Conservation (phyloP, 768 basidiomycete species). For the Thelephora aurantiotincta region DNA sequence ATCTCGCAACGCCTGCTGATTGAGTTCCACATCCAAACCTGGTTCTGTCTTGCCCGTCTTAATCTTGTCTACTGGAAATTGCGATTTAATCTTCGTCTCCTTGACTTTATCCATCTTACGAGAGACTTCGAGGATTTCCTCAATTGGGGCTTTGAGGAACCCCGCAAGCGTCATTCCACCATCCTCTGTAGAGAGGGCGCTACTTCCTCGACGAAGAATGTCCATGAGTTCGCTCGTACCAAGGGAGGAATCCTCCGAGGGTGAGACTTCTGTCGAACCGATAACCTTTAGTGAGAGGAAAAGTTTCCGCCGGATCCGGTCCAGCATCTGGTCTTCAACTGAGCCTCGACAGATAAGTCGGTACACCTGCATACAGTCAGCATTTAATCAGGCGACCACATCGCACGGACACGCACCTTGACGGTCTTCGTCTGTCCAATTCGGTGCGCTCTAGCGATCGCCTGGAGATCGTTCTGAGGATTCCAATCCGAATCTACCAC, state of each 20-base stretch:
- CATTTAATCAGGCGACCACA: not conserved
- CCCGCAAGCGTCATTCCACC: conserved; percentile 24
- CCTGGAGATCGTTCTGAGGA: conserved; percentile 67
- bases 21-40: conserved; percentile 15
- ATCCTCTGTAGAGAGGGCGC: conserved; percentile 30
- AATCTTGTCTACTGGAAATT: conserved; percentile 15
- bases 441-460: conserved; percentile 74
- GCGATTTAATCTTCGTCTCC: conserved; percentile 27
- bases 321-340: conserved; percentile 68
- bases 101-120: conserved; percentile 25
- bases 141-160: conserved; percentile 31
- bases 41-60: conserved; percentile 11
- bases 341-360: conserved; percentile 54
- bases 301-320: conserved; percentile 56
- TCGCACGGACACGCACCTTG: conserved; percentile 24
- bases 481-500: conserved; percentile 67
- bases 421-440: conserved; percentile 66
- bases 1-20: conserved; percentile 10
- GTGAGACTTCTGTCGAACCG: conserved; percentile 20
- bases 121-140: conserved; percentile 32
- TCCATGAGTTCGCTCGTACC: conserved; percentile 33
- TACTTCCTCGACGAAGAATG: conserved; percentile 43
- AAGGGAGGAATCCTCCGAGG: conserved; percentile 13
- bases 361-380: conserved; percentile 31
- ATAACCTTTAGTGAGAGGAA: conserved; percentile 54